Evolutionary conservation across 2,329 filamentous ascomycete genomes (phyloP).

Genomic region (Xylaria sp.): DNA sequence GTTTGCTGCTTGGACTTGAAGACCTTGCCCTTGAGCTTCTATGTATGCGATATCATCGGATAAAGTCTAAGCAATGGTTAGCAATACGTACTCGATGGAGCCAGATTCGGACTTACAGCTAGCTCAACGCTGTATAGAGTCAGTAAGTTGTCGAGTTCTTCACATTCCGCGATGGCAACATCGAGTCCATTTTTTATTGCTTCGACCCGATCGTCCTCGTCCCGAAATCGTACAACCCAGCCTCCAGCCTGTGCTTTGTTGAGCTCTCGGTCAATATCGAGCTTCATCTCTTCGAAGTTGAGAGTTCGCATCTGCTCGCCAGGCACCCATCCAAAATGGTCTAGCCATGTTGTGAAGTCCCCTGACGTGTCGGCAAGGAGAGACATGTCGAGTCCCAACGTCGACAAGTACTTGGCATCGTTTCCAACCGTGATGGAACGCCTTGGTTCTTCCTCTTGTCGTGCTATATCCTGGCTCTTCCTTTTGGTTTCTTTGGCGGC

Average conservation of each 20-base stretch:
- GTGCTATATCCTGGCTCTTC: conserved; percentile 37
- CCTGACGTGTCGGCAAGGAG: conserved; percentile 76
- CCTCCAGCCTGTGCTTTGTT: conserved; percentile 89
- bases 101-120: conserved; percentile 61
- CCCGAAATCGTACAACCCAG: conserved; percentile 82
- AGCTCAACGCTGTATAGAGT: conserved; percentile 95
- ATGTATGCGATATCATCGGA: conserved; percentile 97
- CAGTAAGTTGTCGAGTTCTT: conserved; percentile 90
- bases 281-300: conserved; percentile 78
- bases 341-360: conserved; percentile 81
- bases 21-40: conserved; percentile 92
- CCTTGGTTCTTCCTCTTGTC: conserved; percentile 53
- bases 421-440: conserved; percentile 70
- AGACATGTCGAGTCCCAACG: conserved; percentile 74
- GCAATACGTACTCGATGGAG: conserved; percentile 6
- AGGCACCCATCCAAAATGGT: conserved; percentile 85
- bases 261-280: conserved; percentile 83
- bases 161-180: conserved; percentile 88
- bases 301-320: conserved; percentile 74
- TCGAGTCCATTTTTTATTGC: conserved; percentile 87
- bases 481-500: conserved; percentile 36
- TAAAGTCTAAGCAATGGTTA: conserved; percentile 66
- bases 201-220: conserved; percentile 87
- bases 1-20: conserved; percentile 96
- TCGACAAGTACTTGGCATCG: conserved; percentile 76